Conservation (phyloP, 768 basidiomycete genomes). For the Gelatoporia subvermispora region DNA sequence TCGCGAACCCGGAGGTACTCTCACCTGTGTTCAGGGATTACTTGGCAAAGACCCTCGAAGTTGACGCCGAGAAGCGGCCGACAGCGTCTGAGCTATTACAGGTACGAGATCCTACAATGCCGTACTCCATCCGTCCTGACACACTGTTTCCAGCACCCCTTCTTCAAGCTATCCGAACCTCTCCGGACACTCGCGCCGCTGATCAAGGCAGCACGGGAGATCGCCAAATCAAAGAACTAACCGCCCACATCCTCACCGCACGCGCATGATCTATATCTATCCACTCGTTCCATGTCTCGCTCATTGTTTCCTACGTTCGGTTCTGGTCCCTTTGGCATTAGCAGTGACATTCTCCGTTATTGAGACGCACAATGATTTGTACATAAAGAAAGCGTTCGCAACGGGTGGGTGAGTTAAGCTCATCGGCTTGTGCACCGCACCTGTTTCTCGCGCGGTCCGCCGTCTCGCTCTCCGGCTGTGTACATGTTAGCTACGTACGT, state of each 20-base stretch:
- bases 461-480: too few species aligned
- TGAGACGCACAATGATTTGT: too few species aligned
- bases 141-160: conserved; percentile 57
- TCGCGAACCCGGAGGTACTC: conserved; percentile 82
- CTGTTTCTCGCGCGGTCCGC: too few species aligned
- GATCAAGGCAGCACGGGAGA: conserved; percentile 89
- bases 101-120: conserved; percentile 36
- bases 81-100: conserved; percentile 75
- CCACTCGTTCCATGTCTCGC: conserved; percentile 4
- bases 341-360: background rate
- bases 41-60: conserved; percentile 81
- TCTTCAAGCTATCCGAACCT: conserved; percentile 86
- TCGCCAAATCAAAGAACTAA: conserved; percentile 54
- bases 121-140: background rate
- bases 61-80: conserved; percentile 92
- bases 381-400: too few species aligned
- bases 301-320: conserved; percentile 2
- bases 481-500: conserved; percentile 1
- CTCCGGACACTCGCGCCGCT: conserved; percentile 80
- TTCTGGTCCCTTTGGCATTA: background rate
- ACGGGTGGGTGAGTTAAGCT: too few species aligned
- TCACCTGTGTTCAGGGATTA: conserved; percentile 86
- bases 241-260: background rate
- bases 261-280: conserved; percentile 18
- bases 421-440: too few species aligned